Percentiles rank a stretch among this genome's conserved stretches.
Evolutionary conservation across 441 rosid species (phyloP).

Genomic region (Adansonia rubrostipa): DNA sequence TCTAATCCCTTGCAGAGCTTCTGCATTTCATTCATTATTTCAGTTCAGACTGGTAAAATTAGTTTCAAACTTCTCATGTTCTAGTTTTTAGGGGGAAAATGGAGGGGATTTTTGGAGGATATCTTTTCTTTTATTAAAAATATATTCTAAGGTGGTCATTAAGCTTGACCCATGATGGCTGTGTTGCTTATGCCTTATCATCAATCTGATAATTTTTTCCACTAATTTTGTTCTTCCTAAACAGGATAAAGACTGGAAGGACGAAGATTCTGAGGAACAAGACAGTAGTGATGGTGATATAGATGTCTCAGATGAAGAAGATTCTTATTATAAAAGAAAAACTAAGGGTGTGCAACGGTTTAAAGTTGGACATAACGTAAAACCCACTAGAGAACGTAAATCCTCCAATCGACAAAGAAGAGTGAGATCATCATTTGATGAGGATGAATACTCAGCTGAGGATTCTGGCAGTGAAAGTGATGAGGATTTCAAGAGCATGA

Average conservation of each 20-base stretch:
- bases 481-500: conserved; percentile 61
- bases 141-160: conserved; percentile 8
- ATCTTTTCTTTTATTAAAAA: not conserved
- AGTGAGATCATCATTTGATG: conserved; percentile 70
- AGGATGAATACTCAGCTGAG: conserved; percentile 72
- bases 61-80: not conserved
- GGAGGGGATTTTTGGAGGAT: not conserved
- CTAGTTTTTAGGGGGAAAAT: not conserved
- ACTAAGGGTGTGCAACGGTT: conserved; percentile 60
- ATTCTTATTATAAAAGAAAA: conserved; percentile 65
- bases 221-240: conserved; percentile 26
- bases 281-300: conserved; percentile 63
- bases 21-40: not conserved
- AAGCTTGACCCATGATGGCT: not conserved
- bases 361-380: conserved; percentile 61
- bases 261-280: conserved; percentile 74
- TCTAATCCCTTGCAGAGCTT: not conserved
- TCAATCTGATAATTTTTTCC: not conserved
- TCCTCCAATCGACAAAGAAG: conserved; percentile 58
- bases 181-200: conserved; percentile 15
- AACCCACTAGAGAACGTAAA: conserved; percentile 55
- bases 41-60: not conserved
- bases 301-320: conserved; percentile 74
- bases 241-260: conserved; percentile 82
- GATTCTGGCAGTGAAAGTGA: conserved; percentile 68